These are phyloP conservation scores for Limnanthes douglasii DNA, from an alignment of 345 rosid species.

Conservation along the genomic window DNA sequence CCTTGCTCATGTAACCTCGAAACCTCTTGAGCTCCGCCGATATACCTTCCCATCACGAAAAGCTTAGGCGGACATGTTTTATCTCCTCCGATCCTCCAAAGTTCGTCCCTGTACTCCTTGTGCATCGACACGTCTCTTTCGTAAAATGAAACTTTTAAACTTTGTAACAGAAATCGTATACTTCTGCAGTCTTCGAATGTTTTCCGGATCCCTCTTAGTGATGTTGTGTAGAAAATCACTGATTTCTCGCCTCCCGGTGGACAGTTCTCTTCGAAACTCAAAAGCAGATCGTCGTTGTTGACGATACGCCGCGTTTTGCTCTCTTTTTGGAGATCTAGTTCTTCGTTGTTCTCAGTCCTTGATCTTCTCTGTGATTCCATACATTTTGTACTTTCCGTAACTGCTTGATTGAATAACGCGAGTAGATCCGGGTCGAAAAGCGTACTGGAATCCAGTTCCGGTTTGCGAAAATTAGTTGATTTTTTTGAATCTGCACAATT, in stretches of 20 bases:
- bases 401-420: no score
- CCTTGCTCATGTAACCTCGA: constrained; percentile 63
- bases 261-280: constrained; percentile 34
- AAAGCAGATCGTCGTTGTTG: constrained; percentile 8
- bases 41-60: constrained; percentile 58
- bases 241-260: constrained; percentile 61
- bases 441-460: no score
- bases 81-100: constrained; percentile 41
- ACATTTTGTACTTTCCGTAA: no score
- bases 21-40: constrained; percentile 87
- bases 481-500: no score
- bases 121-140: constrained; percentile 82
- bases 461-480: no score
- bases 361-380: no score
- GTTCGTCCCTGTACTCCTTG: constrained; percentile 59
- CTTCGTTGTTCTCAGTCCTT: no score
- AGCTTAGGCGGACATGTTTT: constrained; percentile 63
- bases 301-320: no score
- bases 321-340: constrained; percentile 9
- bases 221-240: constrained; percentile 64
- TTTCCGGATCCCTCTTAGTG: constrained; percentile 63
- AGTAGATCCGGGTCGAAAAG: no score
- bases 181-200: constrained; percentile 68
- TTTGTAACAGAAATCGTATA: constrained; percentile 44
- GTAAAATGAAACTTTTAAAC: constrained; percentile 28